These are phyloP conservation scores for Globisporangium recalcitrans DNA, from an alignment of 352 stramenopile genomes.

Conservation along the genomic window DNA sequence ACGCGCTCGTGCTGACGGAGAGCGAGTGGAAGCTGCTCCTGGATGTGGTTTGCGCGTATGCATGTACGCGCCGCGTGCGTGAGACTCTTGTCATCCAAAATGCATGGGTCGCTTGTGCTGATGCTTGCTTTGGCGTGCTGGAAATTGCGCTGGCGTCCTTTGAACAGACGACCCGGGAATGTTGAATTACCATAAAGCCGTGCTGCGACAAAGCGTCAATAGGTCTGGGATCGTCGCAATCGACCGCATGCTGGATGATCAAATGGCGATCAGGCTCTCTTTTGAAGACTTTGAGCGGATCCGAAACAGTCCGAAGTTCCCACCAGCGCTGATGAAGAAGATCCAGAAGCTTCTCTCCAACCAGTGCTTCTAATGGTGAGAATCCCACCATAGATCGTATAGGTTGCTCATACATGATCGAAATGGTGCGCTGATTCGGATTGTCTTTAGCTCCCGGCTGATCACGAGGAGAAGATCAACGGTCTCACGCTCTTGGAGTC, in stretches of 20 bases:
- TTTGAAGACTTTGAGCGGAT: conserved; percentile 33
- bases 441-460: conserved; percentile 30
- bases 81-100: not conserved
- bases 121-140: conserved; percentile 6
- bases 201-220: conserved; percentile 21
- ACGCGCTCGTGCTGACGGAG: conserved; percentile 18
- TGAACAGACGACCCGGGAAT: conserved; percentile 16
- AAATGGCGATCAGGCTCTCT: conserved; percentile 33
- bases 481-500: conserved; percentile 44
- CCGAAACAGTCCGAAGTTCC: conserved; percentile 11
- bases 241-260: conserved; percentile 30
- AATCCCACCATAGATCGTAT: not conserved
- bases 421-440: not conserved
- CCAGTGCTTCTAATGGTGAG: conserved; percentile 43
- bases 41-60: conserved; percentile 15
- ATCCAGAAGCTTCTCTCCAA: conserved; percentile 27
- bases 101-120: conserved; percentile 9
- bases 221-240: conserved; percentile 28
- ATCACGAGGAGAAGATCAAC: conserved; percentile 32
- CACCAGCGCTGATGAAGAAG: conserved; percentile 12
- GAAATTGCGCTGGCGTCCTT: conserved; percentile 8
- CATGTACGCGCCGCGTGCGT: conserved; percentile 12
- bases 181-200: conserved; percentile 20
- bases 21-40: conserved; percentile 19
- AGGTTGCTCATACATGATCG: too few relatives aligned